Evolutionary conservation across 2,329 filamentous ascomycete genomes (phyloP), one percentile per base, ranked within the genome.

Genomic region (Fusarium sp.): DNA sequence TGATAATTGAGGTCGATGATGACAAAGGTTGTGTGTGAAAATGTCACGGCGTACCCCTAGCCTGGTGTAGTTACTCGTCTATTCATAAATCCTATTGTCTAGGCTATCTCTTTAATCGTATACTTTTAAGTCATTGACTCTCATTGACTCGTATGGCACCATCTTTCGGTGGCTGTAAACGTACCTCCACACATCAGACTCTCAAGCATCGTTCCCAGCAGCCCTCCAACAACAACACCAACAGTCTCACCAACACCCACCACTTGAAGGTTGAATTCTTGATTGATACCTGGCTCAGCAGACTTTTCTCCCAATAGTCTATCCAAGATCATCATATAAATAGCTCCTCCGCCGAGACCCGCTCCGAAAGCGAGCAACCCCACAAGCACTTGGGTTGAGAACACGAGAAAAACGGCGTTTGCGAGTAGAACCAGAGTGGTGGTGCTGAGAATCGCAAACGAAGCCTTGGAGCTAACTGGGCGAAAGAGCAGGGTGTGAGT

Each of bases 251-350:
- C 78, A 6, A 56, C 67, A 1, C 77, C 75, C 1, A 76, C 72
- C 2, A 66, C 42, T 17, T 78, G 76, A 0, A 80, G 65, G 17
- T 69, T 61, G n/a, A 79, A 76, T 34, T 78, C 77, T 6, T 68
- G 55, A 36, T 74, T 72, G 10, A 69, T 56, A 1, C 63, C 72
- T 2, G 66, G 45, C 3, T 63, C 64, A 1, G 53, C 14, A 2
- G 68, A 49, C 28, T 62, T 72, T 1, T 75, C 75, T 18, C 71
- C 69, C 3, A 76, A 33, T 0, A 71, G 45, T 6, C 43, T 64
- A 0, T 62, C 69, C 20, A 77, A 56, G 8, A 75, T 46, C 11
- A 64, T 73, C 45, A 77, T 73, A 58, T 78, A 79, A 1, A 78
- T 55, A 8, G 72, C 68, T n/a, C 78, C 78, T 8, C 71, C 72